Base-by-base conservation (phyloP, 2,329 filamentous ascomycete species). In the Aotearoamyces nothofagi region DNA sequence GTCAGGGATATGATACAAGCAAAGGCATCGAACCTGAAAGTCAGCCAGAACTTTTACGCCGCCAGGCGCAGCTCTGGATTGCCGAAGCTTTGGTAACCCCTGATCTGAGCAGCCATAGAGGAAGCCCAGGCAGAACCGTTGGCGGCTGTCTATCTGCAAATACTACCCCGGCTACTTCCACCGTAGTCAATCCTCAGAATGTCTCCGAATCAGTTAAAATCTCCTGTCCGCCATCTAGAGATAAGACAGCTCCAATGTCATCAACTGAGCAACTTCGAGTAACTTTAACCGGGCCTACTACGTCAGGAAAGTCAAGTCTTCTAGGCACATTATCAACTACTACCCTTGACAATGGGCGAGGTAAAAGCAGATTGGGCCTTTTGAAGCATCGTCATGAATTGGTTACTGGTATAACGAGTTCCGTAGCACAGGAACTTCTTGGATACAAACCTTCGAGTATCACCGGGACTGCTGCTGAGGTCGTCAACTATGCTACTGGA, bases 321-420 rank as follows among this genome's bases (percentile, higher is more conserved):
- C 55, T 98, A 1, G 90, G 90, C 0, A 92, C 82, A 0, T 55
- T 98, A 15, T 87, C 82, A 0, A 92, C 83, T 0, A 84, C 84
- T 2, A 78, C 76, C 2, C 59, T 93, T 11, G 90, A 98, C 49
- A 94, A 96, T 50, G 87, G 87, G 0, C 67, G 86, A 37, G 90
- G 90, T 0, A 90, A 84, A 48, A 92, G 83, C 47, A 71, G 90
- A 30, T 61, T 94, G 15, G 87, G 81, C 44, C 63, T 96, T 28
- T 60, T 98, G 16, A 93, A 84, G 49, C 90, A 98, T 53, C 74
- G 81, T 8, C 90, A 98, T 48, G 90, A 98, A 50, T 79, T 96
- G 33, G 77, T 69, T 3, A 92, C 87, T 3, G 90, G 90, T 1
- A 66, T 93, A 37, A 98, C 90, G 2, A 94, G 84, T 47, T 96